Evolutionary conservation across 2,329 filamentous ascomycete species (phyloP).

Genomic region (Nigrograna mackinnonii): DNA sequence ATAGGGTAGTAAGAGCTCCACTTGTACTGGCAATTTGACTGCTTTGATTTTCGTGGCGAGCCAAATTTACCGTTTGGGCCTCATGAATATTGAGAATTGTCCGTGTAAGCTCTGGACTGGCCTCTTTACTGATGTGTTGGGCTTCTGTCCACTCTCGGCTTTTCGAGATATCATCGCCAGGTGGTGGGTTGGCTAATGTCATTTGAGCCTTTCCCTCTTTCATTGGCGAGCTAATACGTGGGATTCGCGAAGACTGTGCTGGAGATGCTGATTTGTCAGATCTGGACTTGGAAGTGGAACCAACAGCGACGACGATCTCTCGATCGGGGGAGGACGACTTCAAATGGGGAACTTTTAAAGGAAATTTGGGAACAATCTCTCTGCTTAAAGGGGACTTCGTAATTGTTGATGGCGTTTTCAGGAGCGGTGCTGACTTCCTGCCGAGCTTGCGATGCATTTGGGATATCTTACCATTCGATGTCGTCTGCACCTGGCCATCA

Average conservation of each 20-base stretch:
- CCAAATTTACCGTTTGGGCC: background rate
- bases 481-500: conserved; percentile 13
- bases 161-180: background rate
- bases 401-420: conserved; percentile 1
- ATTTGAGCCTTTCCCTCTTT: background rate
- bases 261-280: conserved; percentile 11
- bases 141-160: background rate
- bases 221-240: conserved; percentile 11
- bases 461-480: conserved; percentile 5
- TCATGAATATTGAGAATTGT: background rate
- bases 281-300: conserved; percentile 13
- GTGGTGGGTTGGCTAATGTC: background rate
- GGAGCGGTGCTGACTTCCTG: conserved; percentile 13
- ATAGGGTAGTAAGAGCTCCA: conserved; percentile 7
- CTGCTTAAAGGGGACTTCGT: conserved; percentile 5
- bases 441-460: conserved; percentile 5
- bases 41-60: background rate
- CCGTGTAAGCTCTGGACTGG: background rate
- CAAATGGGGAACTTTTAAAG: conserved; percentile 18
- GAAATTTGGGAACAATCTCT: conserved; percentile 18
- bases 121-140: background rate
- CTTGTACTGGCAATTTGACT: background rate
- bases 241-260: conserved; percentile 29
- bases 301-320: conserved; percentile 3
- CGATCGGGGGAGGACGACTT: conserved; percentile 2